Percentiles rank a stretch among this genome's conserved stretches.
phyloP scores from a whole-genome alignment of 768 basidiomycete genomes.

The Coprinopsis sp. region DNA sequence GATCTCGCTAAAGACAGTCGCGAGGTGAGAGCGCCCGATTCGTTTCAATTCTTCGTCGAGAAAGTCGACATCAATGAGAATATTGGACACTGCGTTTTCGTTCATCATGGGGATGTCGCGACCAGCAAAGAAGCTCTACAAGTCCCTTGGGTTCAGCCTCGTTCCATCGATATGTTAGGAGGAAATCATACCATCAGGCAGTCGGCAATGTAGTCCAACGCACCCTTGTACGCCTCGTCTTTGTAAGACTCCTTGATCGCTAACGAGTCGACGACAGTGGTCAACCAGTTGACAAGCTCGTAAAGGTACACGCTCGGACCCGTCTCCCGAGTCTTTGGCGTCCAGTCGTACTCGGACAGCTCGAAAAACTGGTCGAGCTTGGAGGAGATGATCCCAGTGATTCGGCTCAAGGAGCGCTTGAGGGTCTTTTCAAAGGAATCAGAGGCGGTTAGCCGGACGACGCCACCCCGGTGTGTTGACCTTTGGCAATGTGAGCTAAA shows the following conservation, averaged over 20 bases:
- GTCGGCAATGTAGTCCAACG: slow-evolving; percentile 82
- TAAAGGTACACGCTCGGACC: slow-evolving; percentile 92
- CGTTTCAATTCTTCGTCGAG: slow-evolving; percentile 81
- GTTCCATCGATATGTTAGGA: background rate
- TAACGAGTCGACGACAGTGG: slow-evolving; percentile 89
- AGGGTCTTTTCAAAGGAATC: slow-evolving; percentile 68
- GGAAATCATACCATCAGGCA: slow-evolving; percentile 76
- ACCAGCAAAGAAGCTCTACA: slow-evolving; percentile 73
- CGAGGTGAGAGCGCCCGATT: slow-evolving; percentile 67
- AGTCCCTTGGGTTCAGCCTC: background rate
- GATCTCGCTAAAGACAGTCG: slow-evolving; percentile 72
- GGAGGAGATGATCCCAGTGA: slow-evolving; percentile 77
- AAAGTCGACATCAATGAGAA: slow-evolving; percentile 83
- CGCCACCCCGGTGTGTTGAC: slow-evolving; percentile 78
- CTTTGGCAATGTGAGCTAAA: slow-evolving; percentile 32
- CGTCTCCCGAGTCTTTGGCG: slow-evolving; percentile 61
- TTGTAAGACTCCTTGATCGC: slow-evolving; percentile 81
- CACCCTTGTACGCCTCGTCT: slow-evolving; percentile 84
- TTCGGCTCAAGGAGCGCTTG: slow-evolving; percentile 63
- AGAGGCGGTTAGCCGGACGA: slow-evolving; percentile 62
- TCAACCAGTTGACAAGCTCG: slow-evolving; percentile 94
- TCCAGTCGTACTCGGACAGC: slow-evolving; percentile 93
- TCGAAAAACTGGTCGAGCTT: slow-evolving; percentile 97
- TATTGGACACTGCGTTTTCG: slow-evolving; percentile 83
- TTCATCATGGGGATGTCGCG: slow-evolving; percentile 76